Evolutionary conservation across 352 stramenopile species (phyloP).

Genomic region (Aphanomyces euteiches): DNA sequence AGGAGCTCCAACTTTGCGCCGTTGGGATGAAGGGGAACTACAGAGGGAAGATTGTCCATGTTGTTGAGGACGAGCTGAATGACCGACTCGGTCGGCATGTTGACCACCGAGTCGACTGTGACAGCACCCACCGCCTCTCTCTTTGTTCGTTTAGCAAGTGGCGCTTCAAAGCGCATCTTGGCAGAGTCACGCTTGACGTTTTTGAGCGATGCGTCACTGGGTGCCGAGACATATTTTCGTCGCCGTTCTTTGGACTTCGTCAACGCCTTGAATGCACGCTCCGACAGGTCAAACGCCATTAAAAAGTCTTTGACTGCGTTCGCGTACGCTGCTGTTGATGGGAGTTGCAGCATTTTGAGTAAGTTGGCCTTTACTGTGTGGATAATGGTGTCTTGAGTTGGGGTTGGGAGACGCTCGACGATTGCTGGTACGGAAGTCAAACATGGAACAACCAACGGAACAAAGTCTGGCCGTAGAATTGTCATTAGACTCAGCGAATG

Average conservation of each 20-base stretch:
- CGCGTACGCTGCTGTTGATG: constrained; percentile 48
- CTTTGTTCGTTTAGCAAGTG: constrained; percentile 27
- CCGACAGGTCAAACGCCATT: constrained; percentile 61
- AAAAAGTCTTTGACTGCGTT: constrained; percentile 74
- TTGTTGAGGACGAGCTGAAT: constrained; percentile 69
- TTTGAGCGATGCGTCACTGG: constrained; percentile 64
- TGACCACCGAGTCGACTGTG: constrained; percentile 67
- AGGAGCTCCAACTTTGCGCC: constrained; percentile 51
- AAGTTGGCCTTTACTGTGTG: constrained; percentile 68
- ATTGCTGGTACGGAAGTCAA: constrained; percentile 38
- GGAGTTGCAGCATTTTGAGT: constrained; percentile 64
- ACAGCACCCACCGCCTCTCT: constrained; percentile 26
- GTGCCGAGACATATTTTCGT: constrained; percentile 66
- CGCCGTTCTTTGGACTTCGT: constrained; percentile 76
- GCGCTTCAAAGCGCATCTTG: constrained; percentile 26
- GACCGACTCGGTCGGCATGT: constrained; percentile 65
- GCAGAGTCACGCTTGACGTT: constrained; percentile 54
- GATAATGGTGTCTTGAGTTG: constrained; percentile 34
- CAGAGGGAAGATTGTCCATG: constrained; percentile 55
- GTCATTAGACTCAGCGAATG: constrained; percentile 68
- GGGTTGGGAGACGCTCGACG: background rate
- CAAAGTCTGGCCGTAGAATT: constrained; percentile 56
- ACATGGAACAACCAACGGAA: constrained; percentile 47
- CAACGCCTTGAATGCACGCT: constrained; percentile 70
- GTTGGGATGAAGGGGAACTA: constrained; percentile 32